phyloP scores from a whole-genome alignment of 2,329 filamentous ascomycete species.

The Aspergillus cejpii region DNA sequence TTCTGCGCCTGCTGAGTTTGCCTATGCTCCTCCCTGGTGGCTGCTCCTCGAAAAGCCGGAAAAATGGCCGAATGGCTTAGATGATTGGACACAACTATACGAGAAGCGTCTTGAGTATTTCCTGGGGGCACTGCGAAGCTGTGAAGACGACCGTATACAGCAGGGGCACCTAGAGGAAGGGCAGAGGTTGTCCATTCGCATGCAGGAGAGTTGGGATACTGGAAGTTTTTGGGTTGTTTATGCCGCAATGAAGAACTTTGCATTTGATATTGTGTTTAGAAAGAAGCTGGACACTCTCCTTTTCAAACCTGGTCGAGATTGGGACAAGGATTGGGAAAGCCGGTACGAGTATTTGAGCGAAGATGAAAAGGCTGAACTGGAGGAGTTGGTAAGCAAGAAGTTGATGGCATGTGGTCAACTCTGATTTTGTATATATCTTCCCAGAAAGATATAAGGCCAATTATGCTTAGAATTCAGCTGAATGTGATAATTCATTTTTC shows the following conservation, averaged over 20 bases:
- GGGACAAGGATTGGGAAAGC: too few species aligned
- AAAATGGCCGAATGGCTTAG: constrained; percentile 16
- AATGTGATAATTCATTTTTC: too few species aligned
- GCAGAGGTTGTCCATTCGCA: constrained; percentile 10
- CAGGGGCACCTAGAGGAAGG: constrained; percentile 3
- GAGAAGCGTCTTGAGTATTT: constrained; percentile 14
- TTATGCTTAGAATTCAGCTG: too few species aligned
- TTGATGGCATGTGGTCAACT: too few species aligned
- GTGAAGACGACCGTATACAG: constrained; percentile 11
- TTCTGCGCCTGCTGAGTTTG: constrained; percentile 16
- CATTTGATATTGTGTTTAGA: too few species aligned
- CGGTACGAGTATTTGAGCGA: too few species aligned
- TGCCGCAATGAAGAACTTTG: constrained; percentile 11
- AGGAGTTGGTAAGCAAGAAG: too few species aligned
- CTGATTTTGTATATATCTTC: too few species aligned
- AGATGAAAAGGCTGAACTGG: too few species aligned
- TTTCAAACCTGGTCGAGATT: too few species aligned
- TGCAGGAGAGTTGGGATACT: constrained; percentile 12
- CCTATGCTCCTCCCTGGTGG: constrained; percentile 21
- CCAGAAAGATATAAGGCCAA: too few species aligned
- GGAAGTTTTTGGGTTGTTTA: constrained; percentile 13
- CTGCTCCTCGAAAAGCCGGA: constrained; percentile 21
- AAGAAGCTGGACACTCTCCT: too few species aligned
- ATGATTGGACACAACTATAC: constrained; percentile 14
- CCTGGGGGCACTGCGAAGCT: constrained; percentile 9